Conservation (phyloP, 1,284 basidiomycete species). For the Ustilago nuda region DNA sequence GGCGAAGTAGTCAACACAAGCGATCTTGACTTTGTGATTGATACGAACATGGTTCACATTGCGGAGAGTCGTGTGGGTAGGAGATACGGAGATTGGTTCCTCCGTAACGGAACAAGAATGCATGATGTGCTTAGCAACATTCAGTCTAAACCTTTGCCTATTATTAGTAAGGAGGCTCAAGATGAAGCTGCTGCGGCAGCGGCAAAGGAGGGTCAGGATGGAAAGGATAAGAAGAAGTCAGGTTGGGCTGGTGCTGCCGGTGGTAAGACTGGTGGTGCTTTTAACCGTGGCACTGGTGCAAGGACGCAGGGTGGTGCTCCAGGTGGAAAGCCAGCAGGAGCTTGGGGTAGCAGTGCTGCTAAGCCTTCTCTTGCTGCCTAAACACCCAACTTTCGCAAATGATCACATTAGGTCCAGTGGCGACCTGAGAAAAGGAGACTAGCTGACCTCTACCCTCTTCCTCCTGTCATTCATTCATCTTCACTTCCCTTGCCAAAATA, state of each 20-base stretch:
- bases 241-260: conserved; percentile 12
- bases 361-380: conserved; percentile 17
- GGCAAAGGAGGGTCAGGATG: conserved; percentile 2
- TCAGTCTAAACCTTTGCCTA: conserved; percentile 59
- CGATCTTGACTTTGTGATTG: conserved; percentile 94
- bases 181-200: conserved; percentile 27
- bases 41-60: conserved; percentile 95
- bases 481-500: background rate
- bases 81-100: conserved; percentile 95
- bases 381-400: background rate
- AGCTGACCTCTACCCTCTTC: background rate
- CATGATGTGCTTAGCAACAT: conserved; percentile 57
- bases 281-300: background rate
- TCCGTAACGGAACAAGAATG: conserved; percentile 73
- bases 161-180: conserved; percentile 40
- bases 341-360: background rate
- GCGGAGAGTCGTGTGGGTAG: conserved; percentile 91
- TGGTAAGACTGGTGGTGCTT: conserved; percentile 5
- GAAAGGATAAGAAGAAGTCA: conserved; percentile 16
- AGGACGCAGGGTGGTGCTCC: background rate
- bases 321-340: background rate
- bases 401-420: background rate
- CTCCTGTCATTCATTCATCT: no score
- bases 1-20: conserved; percentile 89
- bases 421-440: no score